These are phyloP conservation scores for Coemansia sp. DNA, from an alignment of 192 early-diverging fungal genomes.

Conservation along the genomic window DNA sequence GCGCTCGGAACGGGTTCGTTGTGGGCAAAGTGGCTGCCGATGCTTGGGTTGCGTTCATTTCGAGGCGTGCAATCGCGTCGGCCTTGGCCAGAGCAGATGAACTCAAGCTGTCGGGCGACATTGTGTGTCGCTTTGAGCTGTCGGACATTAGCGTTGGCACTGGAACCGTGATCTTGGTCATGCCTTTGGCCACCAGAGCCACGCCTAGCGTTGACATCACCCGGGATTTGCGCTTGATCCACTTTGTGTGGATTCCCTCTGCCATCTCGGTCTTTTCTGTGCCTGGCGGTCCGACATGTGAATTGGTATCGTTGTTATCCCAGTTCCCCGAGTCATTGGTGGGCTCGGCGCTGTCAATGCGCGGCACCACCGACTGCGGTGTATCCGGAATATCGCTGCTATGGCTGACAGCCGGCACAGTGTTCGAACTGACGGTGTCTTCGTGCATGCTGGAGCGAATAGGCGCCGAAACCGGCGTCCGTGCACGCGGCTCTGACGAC, in stretches of 20 bases:
- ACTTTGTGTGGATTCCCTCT: constrained; percentile 16
- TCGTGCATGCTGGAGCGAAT: constrained; percentile 8
- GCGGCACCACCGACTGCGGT: constrained; percentile 21
- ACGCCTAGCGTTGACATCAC: constrained; percentile 33
- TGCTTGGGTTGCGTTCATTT: constrained; percentile 8
- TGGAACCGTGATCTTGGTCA: constrained; percentile 15
- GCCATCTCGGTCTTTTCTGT: neutral
- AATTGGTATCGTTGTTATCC: constrained; percentile 9
- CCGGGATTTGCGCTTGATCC: constrained; percentile 53
- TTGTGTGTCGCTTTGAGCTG: constrained; percentile 12
- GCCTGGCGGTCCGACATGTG: constrained; percentile 14
- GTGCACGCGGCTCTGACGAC: constrained; percentile 10
- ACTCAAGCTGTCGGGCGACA: constrained; percentile 13
- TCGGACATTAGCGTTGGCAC: constrained; percentile 13
- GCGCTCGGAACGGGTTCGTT: constrained; percentile 8
- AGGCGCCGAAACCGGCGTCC: constrained; percentile 24
- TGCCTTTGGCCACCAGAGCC: constrained; percentile 21
- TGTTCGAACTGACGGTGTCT: neutral
- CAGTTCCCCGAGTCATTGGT: constrained; percentile 2
- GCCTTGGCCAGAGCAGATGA: constrained; percentile 21
- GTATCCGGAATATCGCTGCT: constrained; percentile 8
- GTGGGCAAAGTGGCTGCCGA: constrained; percentile 11
- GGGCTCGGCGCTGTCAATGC: neutral
- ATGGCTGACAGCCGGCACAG: neutral
- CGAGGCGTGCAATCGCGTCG: constrained; percentile 18